Evolutionary conservation across 495 filamentous ascomycete genomes (phyloP).

Genomic region (Hypoxylon intermedium): DNA sequence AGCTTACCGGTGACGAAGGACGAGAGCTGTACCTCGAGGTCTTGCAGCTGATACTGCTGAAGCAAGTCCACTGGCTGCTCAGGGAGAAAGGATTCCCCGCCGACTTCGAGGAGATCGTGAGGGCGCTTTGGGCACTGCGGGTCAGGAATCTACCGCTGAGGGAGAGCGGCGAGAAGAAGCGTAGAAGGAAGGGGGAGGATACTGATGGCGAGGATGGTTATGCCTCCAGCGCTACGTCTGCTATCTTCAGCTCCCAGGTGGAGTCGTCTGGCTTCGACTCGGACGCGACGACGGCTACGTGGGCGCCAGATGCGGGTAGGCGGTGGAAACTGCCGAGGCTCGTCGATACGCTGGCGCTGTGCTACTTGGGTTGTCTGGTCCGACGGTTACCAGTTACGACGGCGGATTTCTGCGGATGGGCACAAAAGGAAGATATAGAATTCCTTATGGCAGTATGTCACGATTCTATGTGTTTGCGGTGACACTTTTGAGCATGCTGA

Average conservation of each 20-base stretch:
- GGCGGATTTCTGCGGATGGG: conserved; percentile 55
- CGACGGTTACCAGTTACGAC: conserved; percentile 52
- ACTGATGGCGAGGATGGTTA: conserved; percentile 17
- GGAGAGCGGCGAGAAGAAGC: conserved; percentile 17
- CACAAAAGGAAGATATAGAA: conserved; percentile 48
- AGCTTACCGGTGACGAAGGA: conserved; percentile 68
- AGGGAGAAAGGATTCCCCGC: conserved; percentile 46
- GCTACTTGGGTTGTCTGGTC: conserved; percentile 55
- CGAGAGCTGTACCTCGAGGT: conserved; percentile 80
- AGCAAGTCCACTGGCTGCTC: conserved; percentile 54
- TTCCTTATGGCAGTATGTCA: conserved; percentile 52
- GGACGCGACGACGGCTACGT: conserved; percentile 36
- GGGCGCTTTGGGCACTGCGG: conserved; percentile 59
- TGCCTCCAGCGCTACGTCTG: conserved; percentile 17
- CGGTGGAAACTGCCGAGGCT: conserved; percentile 51
- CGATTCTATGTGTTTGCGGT: too few species aligned
- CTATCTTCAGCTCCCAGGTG: conserved; percentile 50
- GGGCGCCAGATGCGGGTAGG: conserved; percentile 33
- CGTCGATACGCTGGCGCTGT: conserved; percentile 52
- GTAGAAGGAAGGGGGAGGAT: conserved; percentile 1
- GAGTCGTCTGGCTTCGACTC: conserved; percentile 26
- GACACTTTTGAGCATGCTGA: conserved; percentile 31
- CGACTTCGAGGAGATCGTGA: conserved; percentile 59
- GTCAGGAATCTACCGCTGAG: conserved; percentile 47
- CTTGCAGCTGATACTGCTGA: conserved; percentile 74